Evolutionary conservation across 306 rosid species (phyloP), one percentile per base, ranked within the genome.

Genomic region (Morella rubra): DNA sequence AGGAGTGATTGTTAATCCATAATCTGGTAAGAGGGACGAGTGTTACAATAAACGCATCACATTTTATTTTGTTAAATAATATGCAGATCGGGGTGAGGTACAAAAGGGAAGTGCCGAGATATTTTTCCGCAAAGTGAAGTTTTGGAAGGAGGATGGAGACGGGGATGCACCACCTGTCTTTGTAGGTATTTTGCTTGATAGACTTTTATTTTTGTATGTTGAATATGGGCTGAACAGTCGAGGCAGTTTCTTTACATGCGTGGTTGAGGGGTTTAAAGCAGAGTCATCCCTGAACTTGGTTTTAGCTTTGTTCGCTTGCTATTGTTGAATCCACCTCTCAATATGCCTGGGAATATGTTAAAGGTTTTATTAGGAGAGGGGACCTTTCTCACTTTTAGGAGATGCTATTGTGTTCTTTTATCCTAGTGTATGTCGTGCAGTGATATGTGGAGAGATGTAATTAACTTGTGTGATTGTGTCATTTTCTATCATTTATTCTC

Each of bases 151-250:
- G 22, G 93, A 91, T 10, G 86, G 85, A 54, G 97, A 95, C 76
- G 92, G 96, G 46, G 99, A 95, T 73, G 96, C 99, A 40, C 93
- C 97, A 32, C 99, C 97, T 85, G 88, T 91, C 65, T 95, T 95
- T 92, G 97, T 95, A 84, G 88, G 97, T 92, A 85, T 85, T 85
- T 76, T 82, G 1, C 59, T 72, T 77, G 71, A 44, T 69, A 53
- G 59, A 24, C 45, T 22, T 60, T 56, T 44, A 44, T 67, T 24
- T 8, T 76, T 45, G 14, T 55, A 49, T 69, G 54, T 42, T 70
- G 51, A 69, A 56, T 20, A 65, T 6, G 5, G 15, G 6, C 64
- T 54, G 50, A 41, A 66, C 15, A 18, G 16, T 44, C 19, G n/a
- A 41, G 18, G 49, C 49, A 18, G 13, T 42, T 41, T 66, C 50